Evolutionary conservation across 495 filamentous ascomycete genomes (phyloP).

Genomic region (Xylaria longipes): DNA sequence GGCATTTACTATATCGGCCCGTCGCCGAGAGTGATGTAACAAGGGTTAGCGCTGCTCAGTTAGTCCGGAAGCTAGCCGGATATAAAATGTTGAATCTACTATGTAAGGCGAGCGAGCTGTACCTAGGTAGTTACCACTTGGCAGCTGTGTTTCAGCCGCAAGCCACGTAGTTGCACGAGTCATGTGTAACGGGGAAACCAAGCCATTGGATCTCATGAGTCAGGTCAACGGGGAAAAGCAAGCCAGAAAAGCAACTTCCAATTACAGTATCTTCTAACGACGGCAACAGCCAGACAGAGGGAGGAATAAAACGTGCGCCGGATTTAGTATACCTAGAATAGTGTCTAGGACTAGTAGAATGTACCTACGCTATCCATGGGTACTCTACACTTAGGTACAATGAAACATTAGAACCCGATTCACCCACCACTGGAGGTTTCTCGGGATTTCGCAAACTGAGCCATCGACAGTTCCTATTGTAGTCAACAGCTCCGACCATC

Average conservation of each 20-base stretch:
- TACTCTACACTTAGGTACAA: background rate
- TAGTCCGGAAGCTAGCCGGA: background rate
- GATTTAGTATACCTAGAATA: background rate
- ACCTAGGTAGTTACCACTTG: too few species aligned
- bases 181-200: background rate
- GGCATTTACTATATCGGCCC: background rate
- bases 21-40: constrained; percentile 1
- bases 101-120: constrained; percentile 1
- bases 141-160: background rate
- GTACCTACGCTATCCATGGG: background rate
- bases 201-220: background rate
- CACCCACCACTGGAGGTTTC: background rate
- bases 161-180: background rate
- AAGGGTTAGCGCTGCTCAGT: constrained; percentile 5
- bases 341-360: background rate
- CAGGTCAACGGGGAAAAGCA: background rate
- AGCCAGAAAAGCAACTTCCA: background rate
- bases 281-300: background rate
- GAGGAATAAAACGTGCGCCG: background rate
- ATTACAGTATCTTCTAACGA: background rate
- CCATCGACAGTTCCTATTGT: background rate
- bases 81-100: background rate
- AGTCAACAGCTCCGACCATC: background rate
- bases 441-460: background rate
- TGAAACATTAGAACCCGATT: background rate